phyloP scores from a whole-genome alignment of 305 asterid species.

The Fraxinus floribunda region DNA sequence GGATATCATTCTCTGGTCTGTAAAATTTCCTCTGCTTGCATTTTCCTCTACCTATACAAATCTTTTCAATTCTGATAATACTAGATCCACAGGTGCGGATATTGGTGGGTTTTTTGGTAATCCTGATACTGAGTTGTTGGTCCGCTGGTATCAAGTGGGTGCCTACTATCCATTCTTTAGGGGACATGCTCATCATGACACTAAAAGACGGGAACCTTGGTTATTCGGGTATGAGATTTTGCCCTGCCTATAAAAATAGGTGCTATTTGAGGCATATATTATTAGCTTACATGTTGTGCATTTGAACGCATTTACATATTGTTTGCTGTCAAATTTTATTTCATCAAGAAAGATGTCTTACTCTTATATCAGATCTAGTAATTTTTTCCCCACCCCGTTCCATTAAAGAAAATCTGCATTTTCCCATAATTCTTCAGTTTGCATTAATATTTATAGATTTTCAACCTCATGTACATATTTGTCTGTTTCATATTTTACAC shows the following conservation, averaged over 20 bases:
- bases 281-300: neutral
- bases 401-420: neutral
- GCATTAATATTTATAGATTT: neutral
- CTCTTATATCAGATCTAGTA: neutral
- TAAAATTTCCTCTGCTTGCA: slow-evolving; percentile 15
- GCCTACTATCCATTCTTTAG: slow-evolving; percentile 98
- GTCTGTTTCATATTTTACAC: neutral
- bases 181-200: slow-evolving; percentile 99
- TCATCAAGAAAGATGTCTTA: neutral
- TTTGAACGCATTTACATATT: neutral
- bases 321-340: neutral
- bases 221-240: slow-evolving; percentile 74
- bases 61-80: slow-evolving; percentile 17
- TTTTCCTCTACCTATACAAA: neutral
- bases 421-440: neutral
- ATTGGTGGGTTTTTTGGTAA: slow-evolving; percentile 98
- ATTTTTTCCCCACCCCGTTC: neutral
- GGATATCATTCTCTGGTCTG: slow-evolving; percentile 85
- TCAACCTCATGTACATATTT: neutral
- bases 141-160: slow-evolving; percentile 99
- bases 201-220: slow-evolving; percentile 98
- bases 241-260: slow-evolving; percentile 17
- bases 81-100: slow-evolving; percentile 70
- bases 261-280: slow-evolving; percentile 10
- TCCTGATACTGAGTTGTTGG: slow-evolving; percentile 83